These are phyloP conservation scores for Hypomyces perniciosus DNA, from an alignment of 2,329 filamentous ascomycete species.

Conservation along the genomic window DNA sequence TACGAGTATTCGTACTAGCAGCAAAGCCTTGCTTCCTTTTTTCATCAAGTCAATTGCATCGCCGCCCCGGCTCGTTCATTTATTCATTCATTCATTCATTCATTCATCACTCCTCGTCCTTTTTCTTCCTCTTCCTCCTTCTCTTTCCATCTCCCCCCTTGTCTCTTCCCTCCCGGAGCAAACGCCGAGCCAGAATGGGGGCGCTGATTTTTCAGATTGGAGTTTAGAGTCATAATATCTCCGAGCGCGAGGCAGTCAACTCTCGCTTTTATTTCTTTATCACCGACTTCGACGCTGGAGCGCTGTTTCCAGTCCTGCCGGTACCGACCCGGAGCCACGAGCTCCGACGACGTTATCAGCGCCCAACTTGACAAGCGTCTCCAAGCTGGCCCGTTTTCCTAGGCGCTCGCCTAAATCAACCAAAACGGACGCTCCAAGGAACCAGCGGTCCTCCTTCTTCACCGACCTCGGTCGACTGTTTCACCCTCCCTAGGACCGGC, in stretches of 20 bases:
- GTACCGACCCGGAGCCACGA: conserved; percentile 14
- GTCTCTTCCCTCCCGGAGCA: not conserved
- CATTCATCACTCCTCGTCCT: not conserved
- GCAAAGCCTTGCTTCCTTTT: not conserved
- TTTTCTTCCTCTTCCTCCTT: not conserved
- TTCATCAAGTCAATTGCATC: not conserved
- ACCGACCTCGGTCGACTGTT: conserved; percentile 45
- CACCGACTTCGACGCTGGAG: conserved; percentile 12
- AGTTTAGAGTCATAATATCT: conserved; percentile 1
- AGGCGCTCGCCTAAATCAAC: conserved; percentile 29
- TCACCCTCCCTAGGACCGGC: conserved; percentile 45
- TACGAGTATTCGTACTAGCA: not conserved
- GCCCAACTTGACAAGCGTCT: conserved; percentile 18
- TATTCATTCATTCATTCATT: not conserved
- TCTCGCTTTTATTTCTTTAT: conserved; percentile 13
- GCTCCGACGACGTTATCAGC: conserved; percentile 17
- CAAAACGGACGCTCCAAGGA: conserved; percentile 47
- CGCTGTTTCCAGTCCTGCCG: conserved; percentile 13
- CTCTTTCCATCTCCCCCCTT: not conserved
- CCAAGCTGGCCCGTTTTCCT: conserved; percentile 15
- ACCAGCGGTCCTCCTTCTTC: conserved; percentile 40
- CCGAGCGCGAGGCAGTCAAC: not conserved
- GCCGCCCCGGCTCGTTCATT: not conserved
- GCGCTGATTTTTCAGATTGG: conserved; percentile 10
- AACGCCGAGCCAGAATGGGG: not conserved